Evolutionary conservation across 768 basidiomycete genomes (phyloP).

Genomic region (Russula foetens): DNA sequence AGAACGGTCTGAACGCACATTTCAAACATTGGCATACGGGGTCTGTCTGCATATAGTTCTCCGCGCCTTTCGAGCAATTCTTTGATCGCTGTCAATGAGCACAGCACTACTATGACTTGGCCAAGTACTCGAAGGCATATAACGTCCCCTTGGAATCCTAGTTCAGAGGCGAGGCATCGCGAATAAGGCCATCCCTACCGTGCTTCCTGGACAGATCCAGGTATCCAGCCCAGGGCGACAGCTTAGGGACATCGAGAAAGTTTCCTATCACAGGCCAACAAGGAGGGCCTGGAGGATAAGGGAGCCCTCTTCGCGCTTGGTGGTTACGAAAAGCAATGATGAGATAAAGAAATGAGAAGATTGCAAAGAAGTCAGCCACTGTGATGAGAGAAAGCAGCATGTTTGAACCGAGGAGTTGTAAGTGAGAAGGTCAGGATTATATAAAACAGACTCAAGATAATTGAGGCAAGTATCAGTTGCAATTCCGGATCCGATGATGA

Average conservation of each 20-base stretch:
- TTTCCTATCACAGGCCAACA: not conserved
- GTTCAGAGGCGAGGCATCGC: not conserved
- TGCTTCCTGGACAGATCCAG: not conserved
- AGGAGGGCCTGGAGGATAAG: constrained; percentile 1
- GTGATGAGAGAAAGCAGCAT: not conserved
- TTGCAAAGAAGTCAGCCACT: not conserved
- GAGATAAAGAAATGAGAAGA: not conserved
- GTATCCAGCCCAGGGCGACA: not conserved
- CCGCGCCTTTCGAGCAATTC: constrained; percentile 8
- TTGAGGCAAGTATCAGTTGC: no score
- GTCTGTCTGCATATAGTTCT: not conserved
- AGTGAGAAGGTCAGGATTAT: not conserved
- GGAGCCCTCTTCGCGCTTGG: not conserved
- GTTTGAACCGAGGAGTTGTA: not conserved
- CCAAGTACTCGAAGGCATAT: constrained; percentile 2
- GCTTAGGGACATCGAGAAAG: not conserved
- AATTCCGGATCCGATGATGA: no score
- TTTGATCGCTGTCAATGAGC: not conserved
- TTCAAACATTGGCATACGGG: not conserved
- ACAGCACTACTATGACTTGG: not conserved
- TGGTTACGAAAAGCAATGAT: not conserved
- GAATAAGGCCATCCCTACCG: not conserved
- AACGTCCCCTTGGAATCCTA: not conserved
- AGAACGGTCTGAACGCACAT: not conserved
- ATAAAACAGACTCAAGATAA: not conserved